phyloP scores from a whole-genome alignment of 2,329 filamentous ascomycete species.

The Penicillium hesseltinei region DNA sequence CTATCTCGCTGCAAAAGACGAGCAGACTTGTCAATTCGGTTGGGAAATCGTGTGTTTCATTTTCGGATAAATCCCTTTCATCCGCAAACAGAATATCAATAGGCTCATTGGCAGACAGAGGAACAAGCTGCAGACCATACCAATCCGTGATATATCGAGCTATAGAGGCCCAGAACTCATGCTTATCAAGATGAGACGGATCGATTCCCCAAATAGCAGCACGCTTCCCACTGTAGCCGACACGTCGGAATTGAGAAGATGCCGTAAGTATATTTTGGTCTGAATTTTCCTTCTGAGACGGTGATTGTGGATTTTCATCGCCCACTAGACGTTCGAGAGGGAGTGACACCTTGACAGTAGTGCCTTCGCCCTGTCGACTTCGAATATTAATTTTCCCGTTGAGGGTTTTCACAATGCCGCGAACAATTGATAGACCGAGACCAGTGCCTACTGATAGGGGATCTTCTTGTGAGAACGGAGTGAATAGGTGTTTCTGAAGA shows the following conservation, averaged over 20 bases:
- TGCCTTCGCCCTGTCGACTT: constrained; percentile 10
- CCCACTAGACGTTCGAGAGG: constrained; percentile 7
- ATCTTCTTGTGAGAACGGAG: constrained; percentile 62
- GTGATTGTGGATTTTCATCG: constrained; percentile 5
- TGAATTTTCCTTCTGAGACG: too few species aligned
- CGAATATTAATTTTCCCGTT: constrained; percentile 10
- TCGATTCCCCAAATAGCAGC: constrained; percentile 6
- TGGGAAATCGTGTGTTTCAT: background rate
- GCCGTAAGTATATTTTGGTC: background rate
- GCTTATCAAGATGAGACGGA: background rate
- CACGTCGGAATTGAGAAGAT: background rate
- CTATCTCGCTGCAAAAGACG: background rate
- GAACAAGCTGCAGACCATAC: constrained; percentile 32
- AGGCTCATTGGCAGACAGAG: constrained; percentile 17
- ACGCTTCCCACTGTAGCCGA: background rate
- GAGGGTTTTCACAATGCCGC: constrained; percentile 20
- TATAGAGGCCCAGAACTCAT: constrained; percentile 24
- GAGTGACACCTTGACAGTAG: constrained; percentile 3
- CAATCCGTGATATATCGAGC: constrained; percentile 32
- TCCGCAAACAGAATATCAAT: constrained; percentile 1
- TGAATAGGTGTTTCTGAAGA: constrained; percentile 57
- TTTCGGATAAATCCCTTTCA: background rate
- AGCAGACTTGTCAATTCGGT: background rate
- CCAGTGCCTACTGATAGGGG: constrained; percentile 57
- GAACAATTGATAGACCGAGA: constrained; percentile 62